These are phyloP conservation scores for Sporothrix curviconia DNA, from an alignment of 2,329 filamentous ascomycete species.

Conservation along the genomic window DNA sequence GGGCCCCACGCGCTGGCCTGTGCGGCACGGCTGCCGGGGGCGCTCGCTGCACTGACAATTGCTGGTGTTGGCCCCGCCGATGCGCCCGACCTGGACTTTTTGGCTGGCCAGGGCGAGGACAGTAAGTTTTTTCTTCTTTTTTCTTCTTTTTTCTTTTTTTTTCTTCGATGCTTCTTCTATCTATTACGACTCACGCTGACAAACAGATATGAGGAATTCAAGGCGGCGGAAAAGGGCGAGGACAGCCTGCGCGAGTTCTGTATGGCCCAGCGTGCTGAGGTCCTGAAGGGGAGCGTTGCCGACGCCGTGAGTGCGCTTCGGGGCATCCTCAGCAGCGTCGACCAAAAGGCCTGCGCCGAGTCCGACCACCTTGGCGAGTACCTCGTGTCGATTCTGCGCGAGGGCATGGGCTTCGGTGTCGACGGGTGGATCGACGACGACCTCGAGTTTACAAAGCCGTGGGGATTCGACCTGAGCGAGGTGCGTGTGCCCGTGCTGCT, in stretches of 20 bases:
- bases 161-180: too few relatives aligned
- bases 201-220: constrained; percentile 3
- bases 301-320: background rate
- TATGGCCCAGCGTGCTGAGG: background rate
- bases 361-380: background rate
- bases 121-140: too few relatives aligned
- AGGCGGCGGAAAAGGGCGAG: background rate
- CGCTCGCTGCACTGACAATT: background rate
- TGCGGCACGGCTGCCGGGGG: background rate
- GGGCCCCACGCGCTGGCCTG: background rate
- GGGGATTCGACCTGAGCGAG: background rate
- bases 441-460: background rate
- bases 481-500: background rate
- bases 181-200: too few relatives aligned
- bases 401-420: background rate
- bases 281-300: background rate
- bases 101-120: constrained; percentile 5
- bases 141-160: too few relatives aligned
- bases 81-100: background rate
- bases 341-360: background rate
- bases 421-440: constrained; percentile 8
- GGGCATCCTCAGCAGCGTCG: background rate
- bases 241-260: background rate
- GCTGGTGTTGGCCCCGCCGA: constrained; percentile 1
- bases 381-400: background rate